A percentile compares a stretch with the other conserved stretches of the same genome.
Conservation (phyloP, 352 stramenopile species). For the Globisporangium paddicum region DNA sequence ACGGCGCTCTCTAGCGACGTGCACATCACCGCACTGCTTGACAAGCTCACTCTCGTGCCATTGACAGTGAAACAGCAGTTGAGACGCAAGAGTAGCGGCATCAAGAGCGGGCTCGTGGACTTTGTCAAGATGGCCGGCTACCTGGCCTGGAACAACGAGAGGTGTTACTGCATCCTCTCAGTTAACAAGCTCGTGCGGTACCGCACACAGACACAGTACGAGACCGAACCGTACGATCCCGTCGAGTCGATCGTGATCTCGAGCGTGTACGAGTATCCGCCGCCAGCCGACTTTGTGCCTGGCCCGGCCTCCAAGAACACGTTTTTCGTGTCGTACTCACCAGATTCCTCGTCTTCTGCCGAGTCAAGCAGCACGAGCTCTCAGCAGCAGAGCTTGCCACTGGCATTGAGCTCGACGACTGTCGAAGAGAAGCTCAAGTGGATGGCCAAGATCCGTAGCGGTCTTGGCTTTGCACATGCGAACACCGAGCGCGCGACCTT, state of each 20-base stretch:
- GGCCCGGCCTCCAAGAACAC: slow-evolving; percentile 5
- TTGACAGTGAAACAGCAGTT: neutral
- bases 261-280: slow-evolving; percentile 38
- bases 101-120: slow-evolving; percentile 30
- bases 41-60: slow-evolving; percentile 9
- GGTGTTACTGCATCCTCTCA: slow-evolving; percentile 39
- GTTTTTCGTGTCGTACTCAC: slow-evolving; percentile 14
- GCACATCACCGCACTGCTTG: slow-evolving; percentile 26
- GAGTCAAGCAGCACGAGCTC: neutral
- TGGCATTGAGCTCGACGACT: slow-evolving; percentile 32
- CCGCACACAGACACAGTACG: slow-evolving; percentile 31
- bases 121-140: slow-evolving; percentile 39
- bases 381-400: neutral
- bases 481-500: neutral
- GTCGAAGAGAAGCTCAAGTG: slow-evolving; percentile 46
- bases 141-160: slow-evolving; percentile 36
- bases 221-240: slow-evolving; percentile 30
- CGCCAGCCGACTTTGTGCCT: slow-evolving; percentile 9
- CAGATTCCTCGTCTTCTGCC: neutral
- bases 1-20: slow-evolving; percentile 33
- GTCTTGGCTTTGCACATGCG: slow-evolving; percentile 24
- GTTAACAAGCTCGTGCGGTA: slow-evolving; percentile 54
- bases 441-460: slow-evolving; percentile 50
- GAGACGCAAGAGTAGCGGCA: slow-evolving; percentile 20
- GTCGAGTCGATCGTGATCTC: slow-evolving; percentile 35